Percentiles rank a stretch among this genome's conserved stretches.
phyloP scores from a whole-genome alignment of 345 rosid species.

The Leavenworthia alabamica region DNA sequence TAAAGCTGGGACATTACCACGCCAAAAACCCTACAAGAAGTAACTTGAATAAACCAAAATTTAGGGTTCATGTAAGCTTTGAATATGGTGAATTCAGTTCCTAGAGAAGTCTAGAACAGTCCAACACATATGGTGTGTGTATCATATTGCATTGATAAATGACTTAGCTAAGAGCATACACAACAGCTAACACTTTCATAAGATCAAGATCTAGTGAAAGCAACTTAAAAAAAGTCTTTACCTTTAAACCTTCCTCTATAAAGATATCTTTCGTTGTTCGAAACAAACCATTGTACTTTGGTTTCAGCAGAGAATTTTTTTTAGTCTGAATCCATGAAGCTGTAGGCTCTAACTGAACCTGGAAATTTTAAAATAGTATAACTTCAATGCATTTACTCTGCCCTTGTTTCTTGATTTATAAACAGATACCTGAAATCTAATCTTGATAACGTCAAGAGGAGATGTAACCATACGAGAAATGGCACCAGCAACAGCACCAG shows the following conservation, averaged over 20 bases:
- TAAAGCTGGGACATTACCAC: constrained; percentile 10
- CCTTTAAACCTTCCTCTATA: neutral
- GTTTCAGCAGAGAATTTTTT: neutral
- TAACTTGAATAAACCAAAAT: neutral
- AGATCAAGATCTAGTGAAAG: neutral
- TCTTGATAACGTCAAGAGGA: constrained; percentile 5
- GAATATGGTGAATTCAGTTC: neutral
- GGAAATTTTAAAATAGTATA: neutral
- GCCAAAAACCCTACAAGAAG: constrained; percentile 1
- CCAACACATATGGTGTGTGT: too few species aligned
- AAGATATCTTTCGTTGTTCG: neutral
- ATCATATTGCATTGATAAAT: too few species aligned
- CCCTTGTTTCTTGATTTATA: neutral
- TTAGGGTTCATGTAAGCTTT: neutral
- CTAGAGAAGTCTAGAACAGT: neutral
- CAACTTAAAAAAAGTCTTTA: neutral
- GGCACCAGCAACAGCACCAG: constrained; percentile 12
- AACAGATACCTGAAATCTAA: neutral
- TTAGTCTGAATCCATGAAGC: neutral
- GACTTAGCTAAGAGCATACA: neutral
- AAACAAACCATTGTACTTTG: constrained; percentile 4
- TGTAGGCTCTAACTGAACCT: constrained; percentile 6
- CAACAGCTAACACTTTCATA: neutral
- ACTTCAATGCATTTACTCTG: too few species aligned
- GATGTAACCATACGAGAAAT: constrained; percentile 4